Conservation (phyloP, 768 basidiomycete genomes). For the Psilocybe sp. region DNA sequence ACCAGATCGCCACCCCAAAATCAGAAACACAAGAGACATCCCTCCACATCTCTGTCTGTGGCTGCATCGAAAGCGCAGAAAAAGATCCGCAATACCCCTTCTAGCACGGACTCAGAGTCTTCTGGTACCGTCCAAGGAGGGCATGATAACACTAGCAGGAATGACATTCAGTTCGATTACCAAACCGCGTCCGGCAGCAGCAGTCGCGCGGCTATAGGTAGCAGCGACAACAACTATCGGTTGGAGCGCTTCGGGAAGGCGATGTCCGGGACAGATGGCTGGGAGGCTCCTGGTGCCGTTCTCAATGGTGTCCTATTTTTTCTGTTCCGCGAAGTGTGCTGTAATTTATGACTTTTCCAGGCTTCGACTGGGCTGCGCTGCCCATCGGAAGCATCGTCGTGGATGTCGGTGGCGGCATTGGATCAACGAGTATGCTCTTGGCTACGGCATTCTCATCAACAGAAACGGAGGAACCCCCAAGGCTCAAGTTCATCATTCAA, state of each 20-base stretch:
- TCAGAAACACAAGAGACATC: not conserved
- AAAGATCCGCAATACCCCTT: too few species aligned
- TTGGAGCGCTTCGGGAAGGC: constrained; percentile 72
- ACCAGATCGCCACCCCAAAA: too few species aligned
- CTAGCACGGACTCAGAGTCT: too few species aligned
- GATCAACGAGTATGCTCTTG: constrained; percentile 39
- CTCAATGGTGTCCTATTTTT: constrained; percentile 40
- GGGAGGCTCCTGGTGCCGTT: constrained; percentile 65
- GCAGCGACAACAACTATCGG: constrained; percentile 46
- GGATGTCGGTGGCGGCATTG: constrained; percentile 74
- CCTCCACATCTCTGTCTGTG: not conserved
- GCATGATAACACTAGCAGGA: too few species aligned
- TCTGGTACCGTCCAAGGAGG: too few species aligned
- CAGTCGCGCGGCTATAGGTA: not conserved
- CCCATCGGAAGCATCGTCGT: constrained; percentile 52
- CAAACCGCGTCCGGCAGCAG: not conserved
- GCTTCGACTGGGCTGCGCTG: constrained; percentile 59
- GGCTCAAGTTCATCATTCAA: constrained; percentile 55
- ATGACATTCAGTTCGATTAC: too few species aligned
- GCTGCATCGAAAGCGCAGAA: not conserved
- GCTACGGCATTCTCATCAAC: constrained; percentile 30
- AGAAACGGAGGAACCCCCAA: constrained; percentile 16
- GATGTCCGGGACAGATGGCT: constrained; percentile 70
- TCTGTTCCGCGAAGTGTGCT: not conserved
- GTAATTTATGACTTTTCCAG: constrained; percentile 29